phyloP scores from a whole-genome alignment of 1,139 yeast genomes.

The Lizanozyma gosingica region DNA sequence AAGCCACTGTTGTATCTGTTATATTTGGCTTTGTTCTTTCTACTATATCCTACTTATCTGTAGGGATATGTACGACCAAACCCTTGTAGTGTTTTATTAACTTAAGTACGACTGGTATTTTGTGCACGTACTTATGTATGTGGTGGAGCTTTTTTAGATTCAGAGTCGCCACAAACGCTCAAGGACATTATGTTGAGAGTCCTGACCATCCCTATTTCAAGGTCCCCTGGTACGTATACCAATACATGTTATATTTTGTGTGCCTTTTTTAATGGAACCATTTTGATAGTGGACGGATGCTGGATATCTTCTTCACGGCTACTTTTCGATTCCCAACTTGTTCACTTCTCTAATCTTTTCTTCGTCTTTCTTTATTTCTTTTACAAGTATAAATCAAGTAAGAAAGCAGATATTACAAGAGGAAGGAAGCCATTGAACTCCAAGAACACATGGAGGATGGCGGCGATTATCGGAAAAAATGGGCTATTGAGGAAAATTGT shows the following conservation, averaged over 20 bases:
- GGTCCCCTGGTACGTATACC: conserved; percentile 21
- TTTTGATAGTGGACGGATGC: conserved; percentile 31
- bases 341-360: conserved; percentile 35
- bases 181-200: conserved; percentile 18
- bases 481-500: neutral
- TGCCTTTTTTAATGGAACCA: conserved; percentile 15
- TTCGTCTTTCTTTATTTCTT: conserved; percentile 16
- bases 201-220: conserved; percentile 11
- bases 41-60: conserved; percentile 23
- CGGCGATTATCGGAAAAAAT: neutral
- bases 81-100: conserved; percentile 33
- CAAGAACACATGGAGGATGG: too few species aligned
- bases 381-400: conserved; percentile 27
- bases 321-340: conserved; percentile 25
- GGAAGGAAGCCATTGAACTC: conserved; percentile 28
- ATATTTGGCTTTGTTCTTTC: conserved; percentile 13
- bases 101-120: conserved; percentile 42
- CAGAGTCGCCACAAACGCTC: conserved; percentile 24
- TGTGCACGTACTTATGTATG: conserved; percentile 43
- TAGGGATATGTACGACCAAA: conserved; percentile 16
- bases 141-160: conserved; percentile 38
- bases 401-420: conserved; percentile 31
- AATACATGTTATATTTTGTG: conserved; percentile 27
- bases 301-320: conserved; percentile 35
- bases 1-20: conserved; percentile 28